Evolutionary conservation across 192 early-diverging fungal species (phyloP), one percentile per base, ranked within the genome.

Genomic region (Paraglomus brasilianum): DNA sequence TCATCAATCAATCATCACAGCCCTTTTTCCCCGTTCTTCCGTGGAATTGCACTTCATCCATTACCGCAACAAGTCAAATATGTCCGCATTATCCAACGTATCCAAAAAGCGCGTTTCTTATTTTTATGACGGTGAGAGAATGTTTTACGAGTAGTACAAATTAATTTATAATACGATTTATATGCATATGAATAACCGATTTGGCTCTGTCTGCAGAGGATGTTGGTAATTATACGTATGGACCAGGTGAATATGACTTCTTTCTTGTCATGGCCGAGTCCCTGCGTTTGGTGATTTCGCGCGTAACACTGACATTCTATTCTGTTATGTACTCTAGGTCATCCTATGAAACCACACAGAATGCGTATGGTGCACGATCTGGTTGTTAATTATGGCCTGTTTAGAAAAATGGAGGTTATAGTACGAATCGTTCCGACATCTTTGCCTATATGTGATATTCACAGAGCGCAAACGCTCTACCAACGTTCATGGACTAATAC

Each of bases 261-360:
- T 49, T 65, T 50, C 14, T 17, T 49, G 49, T 50, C 49, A 17
- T 1, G 2, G 15, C 3, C 15, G 15, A 50, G 49, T 19, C 19
- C 3, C 3, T 19, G 49, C 15, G 49, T 19, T 15, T 17, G 15
- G 15, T 50, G 15, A 17, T 15, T 50, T 10, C 11, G 11, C 19
- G 15, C 19, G 15, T 19, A 50, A 50, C 15, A 19, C 3, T 19
- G 49, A 15, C 15, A 50, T 17, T 2, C 1, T 2, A 50, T 15
- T 50, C 15, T 17, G 49, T 17, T 19, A 19, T 17, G 15, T 17
- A 50, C 19, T 50, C 7, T 70, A 80, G 78, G 92, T n/a, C 97
- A 98, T 77, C 94, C 93, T 17, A 98, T 98, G 97, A 96, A 97
- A 72, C 97, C 97, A 22, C 91, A 93, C 48, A 80, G 97, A 65